Percentiles rank a stretch among this genome's conserved stretches.
Conservation (phyloP, 257 asterid genomes). For the Solanum dulcamara region DNA sequence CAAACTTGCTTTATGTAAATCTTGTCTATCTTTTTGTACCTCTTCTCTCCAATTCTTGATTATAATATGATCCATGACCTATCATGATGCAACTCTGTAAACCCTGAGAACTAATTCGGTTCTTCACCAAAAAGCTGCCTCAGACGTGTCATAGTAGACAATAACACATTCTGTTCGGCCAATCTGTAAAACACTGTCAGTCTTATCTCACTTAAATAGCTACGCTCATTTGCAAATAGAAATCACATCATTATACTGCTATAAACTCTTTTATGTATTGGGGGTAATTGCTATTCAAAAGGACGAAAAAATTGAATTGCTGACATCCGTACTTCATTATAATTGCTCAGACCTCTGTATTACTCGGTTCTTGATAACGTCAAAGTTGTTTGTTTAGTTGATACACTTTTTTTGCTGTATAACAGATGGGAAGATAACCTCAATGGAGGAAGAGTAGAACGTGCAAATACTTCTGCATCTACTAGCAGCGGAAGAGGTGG, state of each 20-base stretch:
- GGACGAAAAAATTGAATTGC: neutral
- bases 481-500: conserved; percentile 50
- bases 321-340: neutral
- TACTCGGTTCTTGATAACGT: neutral
- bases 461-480: conserved; percentile 18
- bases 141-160: neutral
- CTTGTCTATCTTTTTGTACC: neutral
- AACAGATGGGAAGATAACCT: conserved; percentile 81
- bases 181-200: neutral
- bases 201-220: neutral
- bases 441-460: conserved; percentile 28
- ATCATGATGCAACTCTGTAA: neutral
- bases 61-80: neutral
- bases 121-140: neutral
- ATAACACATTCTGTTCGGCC: neutral
- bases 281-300: neutral
- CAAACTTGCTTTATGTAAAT: neutral
- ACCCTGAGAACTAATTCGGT: neutral
- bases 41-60: neutral
- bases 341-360: neutral
- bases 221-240: neutral
- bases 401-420: neutral
- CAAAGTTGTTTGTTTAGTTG: neutral
- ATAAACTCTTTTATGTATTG: neutral
- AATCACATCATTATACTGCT: neutral